Base-by-base conservation (phyloP, 2,329 filamentous ascomycete genomes). In the Bisporella sp. region DNA sequence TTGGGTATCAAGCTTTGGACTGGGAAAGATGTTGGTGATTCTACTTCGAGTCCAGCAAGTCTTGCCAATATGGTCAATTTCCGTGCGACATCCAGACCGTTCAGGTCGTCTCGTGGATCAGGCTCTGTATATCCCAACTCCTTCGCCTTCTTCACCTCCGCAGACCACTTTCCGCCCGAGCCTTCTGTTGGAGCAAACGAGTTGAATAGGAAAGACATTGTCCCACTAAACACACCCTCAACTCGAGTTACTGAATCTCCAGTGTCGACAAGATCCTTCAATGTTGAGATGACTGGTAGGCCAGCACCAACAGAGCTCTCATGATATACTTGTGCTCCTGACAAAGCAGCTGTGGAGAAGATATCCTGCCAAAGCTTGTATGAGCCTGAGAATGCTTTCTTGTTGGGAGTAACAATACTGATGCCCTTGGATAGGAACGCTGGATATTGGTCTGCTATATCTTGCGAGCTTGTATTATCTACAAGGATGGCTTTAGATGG, bases 181-280 rank as follows among this genome's bases (percentile, higher is more conserved):
- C 85, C 86, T 46, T 82, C 79, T 3, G 84, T 83, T 0, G 93
- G 93, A 45, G 91, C 89, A 68, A 97, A 99, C 28, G 83, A 91
- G 76, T 97, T 97, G 82, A 99, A 97, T 40, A 99, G 77, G 77
- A 96, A 99, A 39, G 88, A 95, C 82, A 99, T 92, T 49, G 93
- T 99, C 57, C 93, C 93, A 54, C 89, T 95, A 73, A 99, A 97
- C 47, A 99, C 91, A 58, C 93, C 93, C 72, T 97, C 92, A 60
- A 99, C 95, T 71, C 85, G 91, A 49, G 81, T 89, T 5, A 99
- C 85, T 66, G 89, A 78, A 66, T 99, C 93, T 41, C 93, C 93
- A 1, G 93, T 99, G 56, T 91, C 86, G 29, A 96, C 81, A n/a
- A 99, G 78, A 62, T 99, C 93, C 65, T 90, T 91, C 57, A 99